A percentile compares a stretch with the other conserved stretches of the same genome.
These are phyloP conservation scores for Iberis pinnata DNA, from an alignment of 345 rosid genomes.

Conservation along the genomic window DNA sequence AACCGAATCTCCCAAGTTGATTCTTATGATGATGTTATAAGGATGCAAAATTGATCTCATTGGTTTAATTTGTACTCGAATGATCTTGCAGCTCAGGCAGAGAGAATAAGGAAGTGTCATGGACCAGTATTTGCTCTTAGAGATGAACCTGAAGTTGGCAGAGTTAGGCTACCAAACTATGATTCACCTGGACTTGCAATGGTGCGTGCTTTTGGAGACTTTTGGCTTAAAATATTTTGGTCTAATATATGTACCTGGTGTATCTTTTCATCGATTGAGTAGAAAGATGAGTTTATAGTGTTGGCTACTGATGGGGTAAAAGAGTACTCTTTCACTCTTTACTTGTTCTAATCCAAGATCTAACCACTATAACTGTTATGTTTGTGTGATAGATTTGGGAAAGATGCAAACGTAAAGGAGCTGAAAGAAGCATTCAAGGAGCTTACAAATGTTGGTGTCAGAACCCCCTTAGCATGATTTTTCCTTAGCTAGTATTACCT, in stretches of 20 bases:
- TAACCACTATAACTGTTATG: no score
- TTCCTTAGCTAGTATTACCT: no score
- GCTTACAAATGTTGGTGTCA: no score
- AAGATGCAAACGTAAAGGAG: no score
- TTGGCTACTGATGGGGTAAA: constrained; percentile 96
- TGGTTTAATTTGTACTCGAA: not conserved
- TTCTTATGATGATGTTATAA: constrained; percentile 3
- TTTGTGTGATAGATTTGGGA: no score
- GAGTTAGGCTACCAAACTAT: constrained; percentile 94
- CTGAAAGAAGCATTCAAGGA: no score
- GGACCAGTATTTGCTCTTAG: constrained; percentile 94
- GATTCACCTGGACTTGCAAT: constrained; percentile 98
- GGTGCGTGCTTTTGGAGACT: constrained; percentile 99
- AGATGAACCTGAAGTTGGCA: constrained; percentile 92
- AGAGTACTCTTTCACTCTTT: not conserved
- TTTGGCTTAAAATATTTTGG: constrained; percentile 97
- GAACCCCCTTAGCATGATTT: no score
- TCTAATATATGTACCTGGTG: constrained; percentile 86
- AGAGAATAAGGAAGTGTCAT: constrained; percentile 74
- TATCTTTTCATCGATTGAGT: constrained; percentile 54
- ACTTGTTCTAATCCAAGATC: no score
- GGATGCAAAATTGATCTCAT: constrained; percentile 5
- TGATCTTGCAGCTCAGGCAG: constrained; percentile 65
- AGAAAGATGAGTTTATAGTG: constrained; percentile 81
- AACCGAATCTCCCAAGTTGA: constrained; percentile 90